Evolutionary conservation across 192 early-diverging fungal species (phyloP).

Genomic region (Haplosporangium gracile): DNA sequence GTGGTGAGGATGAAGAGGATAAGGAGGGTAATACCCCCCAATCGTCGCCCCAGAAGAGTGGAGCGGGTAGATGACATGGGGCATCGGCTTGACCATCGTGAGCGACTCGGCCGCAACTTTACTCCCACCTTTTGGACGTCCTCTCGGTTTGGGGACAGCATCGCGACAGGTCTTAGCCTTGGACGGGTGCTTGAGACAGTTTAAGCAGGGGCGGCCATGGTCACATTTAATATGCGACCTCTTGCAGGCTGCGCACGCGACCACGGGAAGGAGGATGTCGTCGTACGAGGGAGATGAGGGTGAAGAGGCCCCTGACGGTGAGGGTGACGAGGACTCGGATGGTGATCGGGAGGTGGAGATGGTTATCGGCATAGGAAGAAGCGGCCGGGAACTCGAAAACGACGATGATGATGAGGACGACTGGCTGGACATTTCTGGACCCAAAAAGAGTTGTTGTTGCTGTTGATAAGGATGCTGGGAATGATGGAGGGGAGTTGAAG

Average conservation of each 20-base stretch:
- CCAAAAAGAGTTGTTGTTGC: neutral
- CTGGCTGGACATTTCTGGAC: neutral
- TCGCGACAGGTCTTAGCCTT: conserved; percentile 37
- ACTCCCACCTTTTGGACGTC: conserved; percentile 43
- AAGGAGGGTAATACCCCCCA: neutral
- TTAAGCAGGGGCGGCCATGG: conserved; percentile 40
- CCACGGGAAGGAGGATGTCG: conserved; percentile 20
- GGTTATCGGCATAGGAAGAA: conserved; percentile 11
- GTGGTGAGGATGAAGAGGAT: conserved; percentile 2
- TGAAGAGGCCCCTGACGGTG: conserved; percentile 2
- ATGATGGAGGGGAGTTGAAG: neutral
- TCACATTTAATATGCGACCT: conserved; percentile 54
- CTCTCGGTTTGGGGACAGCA: conserved; percentile 45
- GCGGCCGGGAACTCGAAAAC: neutral
- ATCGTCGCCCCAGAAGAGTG: neutral
- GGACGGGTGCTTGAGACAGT: conserved; percentile 42
- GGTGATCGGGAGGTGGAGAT: conserved; percentile 20
- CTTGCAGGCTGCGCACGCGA: conserved; percentile 45
- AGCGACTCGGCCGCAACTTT: conserved; percentile 20
- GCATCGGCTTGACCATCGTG: neutral
- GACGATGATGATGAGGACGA: neutral
- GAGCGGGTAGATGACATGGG: conserved; percentile 17
- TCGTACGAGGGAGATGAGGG: conserved; percentile 27
- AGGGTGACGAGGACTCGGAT: conserved; percentile 21
- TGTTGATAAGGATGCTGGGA: neutral